Evolutionary conservation across 2,329 filamentous ascomycete species (phyloP).

Genomic region (Botrytis fragariae): DNA sequence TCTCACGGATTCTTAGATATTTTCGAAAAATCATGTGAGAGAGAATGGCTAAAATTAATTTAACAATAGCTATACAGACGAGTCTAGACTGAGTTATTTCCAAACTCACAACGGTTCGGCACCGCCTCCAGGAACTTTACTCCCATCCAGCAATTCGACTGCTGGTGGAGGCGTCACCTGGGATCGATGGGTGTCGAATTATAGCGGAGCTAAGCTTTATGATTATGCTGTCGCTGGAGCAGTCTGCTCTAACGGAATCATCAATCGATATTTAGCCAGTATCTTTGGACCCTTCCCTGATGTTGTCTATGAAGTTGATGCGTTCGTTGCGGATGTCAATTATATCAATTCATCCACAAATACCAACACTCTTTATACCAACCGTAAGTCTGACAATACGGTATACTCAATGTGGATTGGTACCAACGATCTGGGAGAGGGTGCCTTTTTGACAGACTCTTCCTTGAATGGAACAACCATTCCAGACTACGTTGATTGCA

Average conservation of each 20-base stretch:
- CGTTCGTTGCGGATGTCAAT: constrained; percentile 51
- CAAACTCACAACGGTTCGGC: constrained; percentile 53
- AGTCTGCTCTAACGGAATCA: constrained; percentile 68
- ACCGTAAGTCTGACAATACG: constrained; percentile 55
- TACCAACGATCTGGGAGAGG: constrained; percentile 71
- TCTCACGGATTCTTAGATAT: neutral
- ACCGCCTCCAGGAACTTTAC: constrained; percentile 58
- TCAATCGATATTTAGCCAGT: constrained; percentile 50
- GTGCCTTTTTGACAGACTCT: constrained; percentile 63
- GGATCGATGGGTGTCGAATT: constrained; percentile 63
- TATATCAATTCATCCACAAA: constrained; percentile 36
- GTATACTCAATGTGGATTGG: constrained; percentile 79
- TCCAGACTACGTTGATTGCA: constrained; percentile 63
- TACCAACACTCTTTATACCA: constrained; percentile 44
- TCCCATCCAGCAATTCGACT: constrained; percentile 50
- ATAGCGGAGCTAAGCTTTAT: constrained; percentile 54
- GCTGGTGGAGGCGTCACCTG: constrained; percentile 66
- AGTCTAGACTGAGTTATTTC: constrained; percentile 65
- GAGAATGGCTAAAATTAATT: neutral
- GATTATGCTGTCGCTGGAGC: constrained; percentile 74
- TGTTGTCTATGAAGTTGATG: constrained; percentile 58
- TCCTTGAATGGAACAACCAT: constrained; percentile 58
- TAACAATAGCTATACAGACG: constrained; percentile 63
- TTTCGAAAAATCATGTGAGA: neutral
- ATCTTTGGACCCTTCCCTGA: constrained; percentile 60